Base-by-base conservation (phyloP, 2,329 filamentous ascomycete genomes). In the Fusarium lateritium region DNA sequence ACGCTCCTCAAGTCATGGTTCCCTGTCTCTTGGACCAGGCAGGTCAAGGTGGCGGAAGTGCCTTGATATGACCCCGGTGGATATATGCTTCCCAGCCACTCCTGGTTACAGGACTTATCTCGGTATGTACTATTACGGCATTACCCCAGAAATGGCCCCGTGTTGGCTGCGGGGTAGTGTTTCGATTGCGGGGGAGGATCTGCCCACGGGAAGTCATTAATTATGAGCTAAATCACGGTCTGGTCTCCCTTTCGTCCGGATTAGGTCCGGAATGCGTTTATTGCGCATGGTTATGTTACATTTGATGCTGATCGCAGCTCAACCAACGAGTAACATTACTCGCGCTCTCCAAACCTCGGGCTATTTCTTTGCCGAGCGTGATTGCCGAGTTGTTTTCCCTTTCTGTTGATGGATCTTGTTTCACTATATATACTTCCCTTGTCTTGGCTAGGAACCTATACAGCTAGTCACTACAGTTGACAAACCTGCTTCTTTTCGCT, bases 181-280 rank as follows among this genome's bases (percentile, higher is more conserved):
- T 22, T 46, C 52, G 33, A 49, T 60, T 47, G 56, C 28, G 42
- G 56, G 49, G 42, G 50, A 42, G 28, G 56, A 60, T 60, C 56
- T 42, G 24, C 42, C 34, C 42, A 22, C 28, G 31, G 9, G 11
- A 55, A 6, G 26, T 42, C 28, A 31, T 19, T 19, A 19, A 19
- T 19, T 19, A 19, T 19, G 19, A 31, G 28, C 28, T 31, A 31
- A 56, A 22, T 19, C 6, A 26, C n/a, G 21, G 38, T 17, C 33
- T 21, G 38, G 17, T 11, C 36, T 46, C 40, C 54, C 26, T 31
- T 59, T 52, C 36, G 36, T 22, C 38, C 38, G 50, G 17, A 7
- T 15, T 24, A 17, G 21, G 22, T 14, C 40, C 21, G 40, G 13
- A 8, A 31, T 1, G 15, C 5, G 8, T 28, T 15, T 31, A 14